These are phyloP conservation scores for Fusarium subglutinans DNA, from an alignment of 2,329 filamentous ascomycete genomes.

Conservation along the genomic window DNA sequence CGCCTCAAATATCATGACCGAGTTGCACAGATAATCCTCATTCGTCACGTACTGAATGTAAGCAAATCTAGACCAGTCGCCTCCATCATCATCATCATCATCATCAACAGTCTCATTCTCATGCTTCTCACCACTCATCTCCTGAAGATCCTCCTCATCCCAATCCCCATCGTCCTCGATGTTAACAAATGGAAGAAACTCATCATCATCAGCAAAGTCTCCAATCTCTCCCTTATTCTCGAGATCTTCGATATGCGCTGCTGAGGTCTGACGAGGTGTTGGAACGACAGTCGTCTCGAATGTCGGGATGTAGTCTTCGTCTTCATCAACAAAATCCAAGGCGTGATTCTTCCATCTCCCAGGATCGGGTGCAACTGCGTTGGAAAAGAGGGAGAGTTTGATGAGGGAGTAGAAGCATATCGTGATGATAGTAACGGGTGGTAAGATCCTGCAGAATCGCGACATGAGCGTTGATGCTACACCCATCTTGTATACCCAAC, in stretches of 20 bases:
- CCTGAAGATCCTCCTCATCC: neutral
- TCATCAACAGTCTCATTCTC: neutral
- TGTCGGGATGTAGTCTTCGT: neutral
- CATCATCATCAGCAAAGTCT: neutral
- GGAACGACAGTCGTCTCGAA: neutral
- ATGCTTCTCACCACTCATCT: neutral
- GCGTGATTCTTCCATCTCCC: neutral
- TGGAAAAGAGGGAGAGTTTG: neutral
- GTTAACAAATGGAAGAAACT: neutral
- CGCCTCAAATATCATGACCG: constrained; percentile 60
- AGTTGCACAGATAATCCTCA: constrained; percentile 59
- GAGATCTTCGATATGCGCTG: neutral
- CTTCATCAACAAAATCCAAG: neutral
- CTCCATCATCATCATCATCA: neutral
- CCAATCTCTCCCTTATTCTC: constrained; percentile 1
- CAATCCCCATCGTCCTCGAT: neutral
- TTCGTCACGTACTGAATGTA: constrained; percentile 61
- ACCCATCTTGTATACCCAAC: neutral
- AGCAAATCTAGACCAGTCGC: constrained; percentile 48
- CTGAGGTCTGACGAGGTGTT: neutral
- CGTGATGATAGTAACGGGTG: neutral
- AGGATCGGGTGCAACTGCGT: neutral
- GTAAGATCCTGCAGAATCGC: neutral
- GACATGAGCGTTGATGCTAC: neutral
- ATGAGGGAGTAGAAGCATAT: neutral